phyloP scores from a whole-genome alignment of 352 stramenopile species.

The Elongisporangium prolatum region DNA sequence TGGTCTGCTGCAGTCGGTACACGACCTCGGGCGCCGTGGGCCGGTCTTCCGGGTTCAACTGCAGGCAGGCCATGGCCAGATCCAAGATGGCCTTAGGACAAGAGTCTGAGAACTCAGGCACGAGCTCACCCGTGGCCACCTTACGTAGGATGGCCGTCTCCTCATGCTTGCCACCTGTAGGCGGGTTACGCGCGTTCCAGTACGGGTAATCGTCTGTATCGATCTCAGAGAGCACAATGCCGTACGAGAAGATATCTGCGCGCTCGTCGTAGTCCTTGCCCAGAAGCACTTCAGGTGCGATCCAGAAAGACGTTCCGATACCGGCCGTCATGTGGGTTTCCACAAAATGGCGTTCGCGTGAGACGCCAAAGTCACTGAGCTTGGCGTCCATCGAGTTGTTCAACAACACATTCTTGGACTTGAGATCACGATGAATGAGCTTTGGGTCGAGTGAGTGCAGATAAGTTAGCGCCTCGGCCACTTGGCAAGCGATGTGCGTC shows the following conservation, averaged over 20 bases:
- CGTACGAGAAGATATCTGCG: constrained; percentile 52
- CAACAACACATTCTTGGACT: constrained; percentile 42
- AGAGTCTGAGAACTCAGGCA: constrained; percentile 44
- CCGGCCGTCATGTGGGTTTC: constrained; percentile 68
- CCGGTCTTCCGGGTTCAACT: constrained; percentile 48
- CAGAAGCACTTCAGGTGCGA: constrained; percentile 58
- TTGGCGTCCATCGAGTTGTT: constrained; percentile 60
- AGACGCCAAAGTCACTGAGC: constrained; percentile 78
- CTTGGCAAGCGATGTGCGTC: constrained; percentile 43
- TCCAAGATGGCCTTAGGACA: constrained; percentile 41
- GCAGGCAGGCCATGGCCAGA: constrained; percentile 43
- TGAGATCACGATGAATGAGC: constrained; percentile 46
- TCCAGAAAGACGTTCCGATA: constrained; percentile 71
- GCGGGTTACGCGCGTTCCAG: constrained; percentile 50
- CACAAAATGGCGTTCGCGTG: constrained; percentile 43
- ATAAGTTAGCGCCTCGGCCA: constrained; percentile 57
- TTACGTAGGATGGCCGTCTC: constrained; percentile 57
- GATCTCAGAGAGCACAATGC: constrained; percentile 48
- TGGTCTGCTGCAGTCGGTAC: constrained; percentile 55
- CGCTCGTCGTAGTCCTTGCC: constrained; percentile 52
- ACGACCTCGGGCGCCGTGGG: constrained; percentile 52
- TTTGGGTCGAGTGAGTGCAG: constrained; percentile 62
- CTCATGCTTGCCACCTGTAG: constrained; percentile 35
- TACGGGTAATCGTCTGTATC: constrained; percentile 61
- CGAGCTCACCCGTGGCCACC: constrained; percentile 51